Percentiles rank a stretch among this genome's conserved stretches.
Conservation (phyloP, 1,284 basidiomycete species). For the Trametes polyzona region DNA sequence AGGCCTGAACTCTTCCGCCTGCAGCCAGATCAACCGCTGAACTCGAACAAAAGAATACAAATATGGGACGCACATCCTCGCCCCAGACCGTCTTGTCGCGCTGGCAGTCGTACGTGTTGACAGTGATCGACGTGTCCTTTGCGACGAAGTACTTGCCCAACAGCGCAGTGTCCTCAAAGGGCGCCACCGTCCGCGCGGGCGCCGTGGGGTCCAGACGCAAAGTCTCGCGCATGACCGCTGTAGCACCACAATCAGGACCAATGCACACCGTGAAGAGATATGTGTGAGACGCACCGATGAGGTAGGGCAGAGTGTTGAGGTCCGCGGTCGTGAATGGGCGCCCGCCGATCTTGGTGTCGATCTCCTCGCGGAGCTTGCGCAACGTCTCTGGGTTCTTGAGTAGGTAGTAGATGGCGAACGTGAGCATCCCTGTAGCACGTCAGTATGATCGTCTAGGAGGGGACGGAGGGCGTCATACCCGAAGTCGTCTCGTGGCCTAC, state of each 20-base stretch:
- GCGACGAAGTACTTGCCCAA: slow-evolving; percentile 44
- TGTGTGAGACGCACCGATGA: slow-evolving; percentile 34
- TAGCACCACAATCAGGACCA: no score
- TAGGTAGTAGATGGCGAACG: slow-evolving; percentile 46
- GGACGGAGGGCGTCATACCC: slow-evolving; percentile 22
- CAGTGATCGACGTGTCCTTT: slow-evolving; percentile 35
- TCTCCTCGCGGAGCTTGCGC: slow-evolving; percentile 47
- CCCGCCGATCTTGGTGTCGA: slow-evolving; percentile 47
- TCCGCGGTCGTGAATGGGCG: slow-evolving; percentile 41
- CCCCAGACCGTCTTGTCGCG: slow-evolving; percentile 50
- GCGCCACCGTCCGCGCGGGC: slow-evolving; percentile 36
- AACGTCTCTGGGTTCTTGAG: slow-evolving; percentile 46
- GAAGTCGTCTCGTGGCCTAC: slow-evolving; percentile 51
- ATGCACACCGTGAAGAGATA: neutral
- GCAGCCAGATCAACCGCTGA: neutral
- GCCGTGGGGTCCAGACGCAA: slow-evolving; percentile 48
- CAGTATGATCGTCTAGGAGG: neutral
- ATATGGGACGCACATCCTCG: slow-evolving; percentile 43
- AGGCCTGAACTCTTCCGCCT: slow-evolving; percentile 43
- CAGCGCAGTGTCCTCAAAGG: slow-evolving; percentile 42
- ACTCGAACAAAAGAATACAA: neutral
- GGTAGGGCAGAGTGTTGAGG: slow-evolving; percentile 46
- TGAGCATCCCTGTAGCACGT: slow-evolving; percentile 35
- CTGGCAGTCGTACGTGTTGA: slow-evolving; percentile 42
- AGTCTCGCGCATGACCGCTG: slow-evolving; percentile 49